phyloP scores from a whole-genome alignment of 1,284 basidiomycete genomes.

The Irpex rosettiformis region DNA sequence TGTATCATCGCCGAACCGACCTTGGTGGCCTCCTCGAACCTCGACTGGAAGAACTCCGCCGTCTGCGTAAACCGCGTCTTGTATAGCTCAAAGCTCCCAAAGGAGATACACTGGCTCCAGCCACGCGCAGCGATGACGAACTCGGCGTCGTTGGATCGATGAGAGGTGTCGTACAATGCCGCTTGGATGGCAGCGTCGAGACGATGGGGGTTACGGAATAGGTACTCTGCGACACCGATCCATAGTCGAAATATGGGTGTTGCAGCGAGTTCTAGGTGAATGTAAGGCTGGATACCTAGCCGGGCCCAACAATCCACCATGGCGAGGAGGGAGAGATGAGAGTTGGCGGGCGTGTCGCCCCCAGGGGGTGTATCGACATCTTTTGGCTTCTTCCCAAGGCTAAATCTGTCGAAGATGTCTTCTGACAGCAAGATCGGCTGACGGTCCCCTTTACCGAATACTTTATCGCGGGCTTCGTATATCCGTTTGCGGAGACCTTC shows the following conservation, averaged over 20 bases:
- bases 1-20: conserved; percentile 91
- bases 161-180: conserved; percentile 76
- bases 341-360: conserved; percentile 57
- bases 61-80: conserved; percentile 80
- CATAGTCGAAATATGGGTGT: conserved; percentile 96
- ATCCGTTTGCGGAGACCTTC: conserved; percentile 70
- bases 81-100: conserved; percentile 92
- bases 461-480: conserved; percentile 71
- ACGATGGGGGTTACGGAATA: conserved; percentile 71
- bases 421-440: conserved; percentile 85
- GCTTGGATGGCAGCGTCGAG: conserved; percentile 75
- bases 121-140: conserved; percentile 95
- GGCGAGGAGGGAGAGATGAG: conserved; percentile 92
- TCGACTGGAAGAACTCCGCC: conserved; percentile 78
- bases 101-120: conserved; percentile 94
- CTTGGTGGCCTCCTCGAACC: conserved; percentile 85
- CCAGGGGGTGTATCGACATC: conserved; percentile 11
- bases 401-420: conserved; percentile 87
- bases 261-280: conserved; percentile 90
- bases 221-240: conserved; percentile 96
- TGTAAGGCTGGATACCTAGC: conserved; percentile 86
- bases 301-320: conserved; percentile 99
- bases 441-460: conserved; percentile 61
- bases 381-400: conserved; percentile 51
- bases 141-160: conserved; percentile 89